Base-by-base conservation (phyloP, 2,329 filamentous ascomycete genomes). In the Sclerotiophoma versabilis region DNA sequence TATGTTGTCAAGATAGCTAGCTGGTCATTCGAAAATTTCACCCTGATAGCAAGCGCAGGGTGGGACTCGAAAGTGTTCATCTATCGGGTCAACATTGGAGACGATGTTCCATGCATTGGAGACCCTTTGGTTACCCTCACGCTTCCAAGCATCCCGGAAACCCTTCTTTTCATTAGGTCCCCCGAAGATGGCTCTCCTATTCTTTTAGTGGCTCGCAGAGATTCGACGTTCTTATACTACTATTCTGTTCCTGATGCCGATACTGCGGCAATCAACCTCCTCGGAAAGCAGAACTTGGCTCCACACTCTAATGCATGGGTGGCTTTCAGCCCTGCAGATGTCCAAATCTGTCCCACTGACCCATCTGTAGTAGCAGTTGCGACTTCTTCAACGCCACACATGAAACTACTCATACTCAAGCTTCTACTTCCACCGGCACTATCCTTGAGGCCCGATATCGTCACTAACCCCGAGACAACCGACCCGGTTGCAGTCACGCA, bases 231-330 rank as follows among this genome's bases (percentile, higher is more conserved):
- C 62, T 73, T 87, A 19, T 81, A 84, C 60, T 87, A 83, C 70
- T 86, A 87, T 64, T 65, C 70, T 2, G 54, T 79, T 3, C 64
- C 66, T 30, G 63, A 68, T 23, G 26, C 22, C 23, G 53, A 29
- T 14, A 54, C 45, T 23, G 39, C 58, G 26, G 44, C 42, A 9
- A 50, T 74, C 25, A 51, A 29, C 15, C 73, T 83, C 8, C 72
- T 84, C 3, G 84, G 84, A 20, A 79, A 77, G 53, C 85, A 87
- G 60, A 87, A 87, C 58, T 77, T 87, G 2, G 83, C 85, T 8
- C 85, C 85, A 1, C 80, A 85, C 63, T 85, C 84, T 3, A 87
- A 84, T 64, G 79, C 84, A n/a, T 88, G 86, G 86, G 73, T 86
- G 12, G 79, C 83, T 1, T 88, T 87, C 65, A 85, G 84, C 0